Evolutionary conservation across 352 stramenopile genomes (phyloP), one percentile per base, ranked within the genome.

Genomic region (Phytophthora aleatoria): DNA sequence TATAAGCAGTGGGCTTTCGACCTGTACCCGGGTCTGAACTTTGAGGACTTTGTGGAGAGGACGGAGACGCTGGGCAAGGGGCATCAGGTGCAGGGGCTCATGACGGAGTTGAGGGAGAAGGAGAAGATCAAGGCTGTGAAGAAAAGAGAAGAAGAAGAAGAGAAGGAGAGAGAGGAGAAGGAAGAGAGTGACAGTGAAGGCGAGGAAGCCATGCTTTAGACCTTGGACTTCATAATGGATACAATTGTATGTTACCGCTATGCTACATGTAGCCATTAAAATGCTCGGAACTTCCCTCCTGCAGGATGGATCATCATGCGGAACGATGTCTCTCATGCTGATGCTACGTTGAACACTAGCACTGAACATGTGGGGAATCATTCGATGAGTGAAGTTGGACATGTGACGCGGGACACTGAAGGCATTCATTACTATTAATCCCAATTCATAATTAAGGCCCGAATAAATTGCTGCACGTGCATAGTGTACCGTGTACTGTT

Each of bases 1-100:
- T 95, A 95, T 76, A 92, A 90, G 54, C 82, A 95, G 53, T 95
- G 86, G 86, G 86, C 86, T 11, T 95, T 87, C 60, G 86, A 93
- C 45, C 69, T 95, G 36, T 92, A 90, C 52, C 84, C 86, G 15
- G 83, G 83, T 0, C 73, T 93, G n/a, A 85, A 91, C 44, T 89
- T 95, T 63, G 86, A 93, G 35, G 84, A 95, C 61, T 91, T 95
- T 53, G 62, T 91, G 26, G 84, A 91, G 9, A 71, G 84, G 11
- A 64, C 82, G 5, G 84, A 93, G 59, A 59, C 57, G 20, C 47
- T 94, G 9, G 79, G 80, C 15, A 90, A 90, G 42, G 71, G 67
- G 5, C 80, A 88, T 24, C 62, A 87, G 52, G 79, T 91, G 27
- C 83, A 91, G 48, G 71, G 76, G 1, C 65, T 91, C 16, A 78